Base-by-base conservation (phyloP, 352 stramenopile genomes). In the Phytopythium boreale region DNA sequence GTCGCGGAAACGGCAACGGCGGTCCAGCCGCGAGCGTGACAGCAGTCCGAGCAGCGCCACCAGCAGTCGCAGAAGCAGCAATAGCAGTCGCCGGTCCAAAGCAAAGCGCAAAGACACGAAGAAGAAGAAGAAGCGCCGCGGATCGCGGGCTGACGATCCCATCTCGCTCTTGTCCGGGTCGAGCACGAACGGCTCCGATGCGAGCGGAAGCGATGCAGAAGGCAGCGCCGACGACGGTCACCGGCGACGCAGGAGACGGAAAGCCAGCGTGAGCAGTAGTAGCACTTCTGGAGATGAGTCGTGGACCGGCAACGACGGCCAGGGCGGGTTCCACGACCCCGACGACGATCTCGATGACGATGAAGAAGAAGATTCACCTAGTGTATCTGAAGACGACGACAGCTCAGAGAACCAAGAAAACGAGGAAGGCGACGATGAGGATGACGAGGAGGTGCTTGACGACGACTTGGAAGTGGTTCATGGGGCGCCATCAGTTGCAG, bases 261-360 rank as follows among this genome's bases (percentile, higher is more conserved):
- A 27, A 10, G 58, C 57, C 29, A 46, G 36, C 31, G 56, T 39
- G 27, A 39, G 26, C 55, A 52, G 49, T 12, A 60, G 51, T 17
- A 55, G 49, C 37, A 43, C 37, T 12, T 56, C 57, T 39, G 51
- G 49, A 10, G 27, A 61, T 6, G 51, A 57, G 10, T 41, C 52
- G 44, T 72, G 63, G 53, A 68, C 55, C 11, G 66, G 64, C 22
- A 49, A 47, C 34, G 66, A 68, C 26, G 59, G 43, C 4, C 44
- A 26, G 24, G 67, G 64, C 50, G 61, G 46, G 20, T 63, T 67
- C 61, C 41, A 74, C 31, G 29, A 72, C n/a, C 63, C 71, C 27
- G 72, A 74, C 8, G 52, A 74, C 26, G 29, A 72, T 19, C 61
- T 70, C 27, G 72, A 76, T 6, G 52, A 68, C 6, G 46, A 72